Evolutionary conservation across 2,329 filamentous ascomycete genomes (phyloP), one percentile per base, ranked within the genome.

Genomic region (Lomentospora prolificans): DNA sequence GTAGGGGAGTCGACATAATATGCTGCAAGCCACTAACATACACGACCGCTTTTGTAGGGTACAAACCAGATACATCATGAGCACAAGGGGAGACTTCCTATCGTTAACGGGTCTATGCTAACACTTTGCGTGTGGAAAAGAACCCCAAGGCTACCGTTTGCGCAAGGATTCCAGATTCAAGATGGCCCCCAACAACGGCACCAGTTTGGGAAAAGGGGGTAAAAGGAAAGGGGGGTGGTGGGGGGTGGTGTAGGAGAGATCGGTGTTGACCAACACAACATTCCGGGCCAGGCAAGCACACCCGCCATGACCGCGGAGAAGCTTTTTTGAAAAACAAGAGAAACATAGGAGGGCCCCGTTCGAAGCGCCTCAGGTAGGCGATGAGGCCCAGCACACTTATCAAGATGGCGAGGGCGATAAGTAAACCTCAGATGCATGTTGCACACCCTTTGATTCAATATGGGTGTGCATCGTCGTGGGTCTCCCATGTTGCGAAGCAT

Each of bases 111-210:
- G 36, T 48, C 12, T 6, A 25, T 48, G 12, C 44, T 25, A 22
- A 22, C 17, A 10, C 22, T 12, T 25, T 9, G 44, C 17, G 22
- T 22, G 17, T 5, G 7, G 17, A 25, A 9, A 25, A 10, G 3
- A 22, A 10, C 24, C 12, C 12, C 22, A 14, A 30, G 22, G n/a
- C 50, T 14, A 51, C 28, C 25, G 50, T 30, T 51, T 28, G 6
- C n/a, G 7, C 25, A 27, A 52, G 17, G 10, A n/a, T 9, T 44
- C 22, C 50, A 31, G 17, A 25, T 17, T 17, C 7, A 7, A 28
- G 19, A 14, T 27, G 51, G 51, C 52, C 36, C 36, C 52, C 52
- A 54, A 54, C 22, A 54, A 54, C 52, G 52, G 52, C n/a, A 8
- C 33, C 52, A 4, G 8, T 46, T 54, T 44, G 36, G 36, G 52